Percentiles rank a stretch among this genome's conserved stretches.
phyloP scores from a whole-genome alignment of 1,284 basidiomycete species.

The Sanguinoderma infundibulare region DNA sequence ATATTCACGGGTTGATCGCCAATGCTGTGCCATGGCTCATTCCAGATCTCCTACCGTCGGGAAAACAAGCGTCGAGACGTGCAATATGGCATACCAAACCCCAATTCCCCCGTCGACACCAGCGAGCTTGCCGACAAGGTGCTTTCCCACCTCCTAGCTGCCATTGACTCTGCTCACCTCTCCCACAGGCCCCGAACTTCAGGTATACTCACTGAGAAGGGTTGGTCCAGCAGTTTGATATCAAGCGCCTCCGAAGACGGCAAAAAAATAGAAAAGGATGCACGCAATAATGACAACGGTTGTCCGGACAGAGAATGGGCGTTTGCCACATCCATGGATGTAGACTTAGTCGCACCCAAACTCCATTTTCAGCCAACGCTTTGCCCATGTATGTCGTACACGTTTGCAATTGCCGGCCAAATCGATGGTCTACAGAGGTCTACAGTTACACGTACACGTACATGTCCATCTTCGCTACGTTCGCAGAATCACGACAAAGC shows the following conservation, averaged over 20 bases:
- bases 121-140: constrained; percentile 65
- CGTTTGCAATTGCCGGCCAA: too few relatives aligned
- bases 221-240: neutral
- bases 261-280: neutral
- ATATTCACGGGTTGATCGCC: neutral
- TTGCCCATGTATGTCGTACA: too few relatives aligned
- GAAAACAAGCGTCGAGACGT: constrained; percentile 64
- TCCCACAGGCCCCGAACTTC: constrained; percentile 30
- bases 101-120: constrained; percentile 61
- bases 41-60: constrained; percentile 61
- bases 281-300: neutral
- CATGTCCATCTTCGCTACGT: too few relatives aligned
- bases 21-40: neutral
- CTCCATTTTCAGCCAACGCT: too few relatives aligned
- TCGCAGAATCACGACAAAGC: too few relatives aligned
- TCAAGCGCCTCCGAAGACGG: neutral
- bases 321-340: too few relatives aligned
- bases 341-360: too few relatives aligned
- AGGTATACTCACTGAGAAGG: constrained; percentile 28
- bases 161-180: too few relatives aligned
- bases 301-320: too few relatives aligned
- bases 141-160: too few relatives aligned
- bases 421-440: too few relatives aligned
- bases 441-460: too few relatives aligned
- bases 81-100: constrained; percentile 56